Evolutionary conservation across 192 early-diverging fungal genomes (phyloP), one percentile per base, ranked within the genome.

Genomic region (Coemansia sp.): DNA sequence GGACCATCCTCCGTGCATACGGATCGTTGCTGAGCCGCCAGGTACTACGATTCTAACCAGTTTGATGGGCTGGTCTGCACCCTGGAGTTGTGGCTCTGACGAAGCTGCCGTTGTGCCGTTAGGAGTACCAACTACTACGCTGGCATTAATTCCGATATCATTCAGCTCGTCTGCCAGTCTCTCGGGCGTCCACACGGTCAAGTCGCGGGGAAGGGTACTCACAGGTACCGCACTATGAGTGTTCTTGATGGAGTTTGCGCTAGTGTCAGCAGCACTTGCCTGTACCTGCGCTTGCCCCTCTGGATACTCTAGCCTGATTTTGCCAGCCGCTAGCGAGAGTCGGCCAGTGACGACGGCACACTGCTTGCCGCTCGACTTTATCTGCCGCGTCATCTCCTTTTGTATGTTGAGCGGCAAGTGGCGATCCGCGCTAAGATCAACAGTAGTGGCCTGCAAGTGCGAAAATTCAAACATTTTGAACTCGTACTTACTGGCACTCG

Each of bases 401-500:
- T 83, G 75, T 25, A 83, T 73, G 46, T 64, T 69, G 36, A 83
- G 67, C 29, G 80, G 80, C 69, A 83, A 32, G 27, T 83, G 80
- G 4, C 80, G 69, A 62, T 83, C 80, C 0, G 76, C 72, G 53
- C 77, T 76, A 8, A 83, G 76, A 27, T 77, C 71, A 23, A 83
- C 64, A 7, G 64, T 73, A 10, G 80, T 77, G 8, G 75, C 80
- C 31, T 81, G 73, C 70, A 81, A 42, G 62, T 78, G 70, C 58
- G 72, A 67, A 42, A 46, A 72, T 50, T 83, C 80, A 19, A 77
- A 71, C 64, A 83, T 12, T 11, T 46, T 61, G 58, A 72, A 78
- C 9, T 83, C 80, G 11, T 63, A 66, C 25, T 38, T 60, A 32
- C 48, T 61, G 21, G 69, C 66, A n/a, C 48, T 14, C 9, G 68